These are phyloP conservation scores for Oxyria digyna DNA, from an alignment of 148 eudicot species.

Conservation along the genomic window DNA sequence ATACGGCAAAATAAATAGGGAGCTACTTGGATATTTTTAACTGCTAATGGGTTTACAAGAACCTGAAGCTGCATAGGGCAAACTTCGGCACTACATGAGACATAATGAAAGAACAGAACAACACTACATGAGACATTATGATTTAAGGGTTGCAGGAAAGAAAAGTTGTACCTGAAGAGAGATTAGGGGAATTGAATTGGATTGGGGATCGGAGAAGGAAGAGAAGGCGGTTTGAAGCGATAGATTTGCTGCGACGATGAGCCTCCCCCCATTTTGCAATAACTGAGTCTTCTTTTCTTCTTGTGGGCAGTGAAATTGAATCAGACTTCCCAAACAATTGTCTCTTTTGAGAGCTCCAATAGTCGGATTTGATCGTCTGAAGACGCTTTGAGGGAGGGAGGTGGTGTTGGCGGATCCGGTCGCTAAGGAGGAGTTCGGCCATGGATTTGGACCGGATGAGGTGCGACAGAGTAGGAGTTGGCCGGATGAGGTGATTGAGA, in stretches of 20 bases:
- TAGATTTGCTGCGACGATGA: conserved; percentile 27
- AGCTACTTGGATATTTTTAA: no score
- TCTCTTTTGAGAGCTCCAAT: no score
- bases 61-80: no score
- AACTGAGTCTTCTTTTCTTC: neutral
- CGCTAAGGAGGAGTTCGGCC: neutral
- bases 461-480: conserved; percentile 20
- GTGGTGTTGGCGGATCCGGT: conserved; percentile 11
- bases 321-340: no score
- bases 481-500: conserved; percentile 31
- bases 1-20: no score
- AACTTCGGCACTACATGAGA: no score
- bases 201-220: conserved; percentile 33
- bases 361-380: conserved; percentile 34
- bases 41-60: no score
- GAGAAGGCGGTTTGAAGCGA: conserved; percentile 53
- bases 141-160: no score
- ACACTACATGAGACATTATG: no score
- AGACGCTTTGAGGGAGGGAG: conserved; percentile 18
- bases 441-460: neutral
- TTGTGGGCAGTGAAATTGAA: conserved; percentile 39
- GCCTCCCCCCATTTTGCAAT: conserved; percentile 52
- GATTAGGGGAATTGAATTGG: conserved; percentile 33
- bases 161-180: conserved; percentile 49
- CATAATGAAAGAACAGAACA: no score